Evolutionary conservation across 2,329 filamentous ascomycete genomes (phyloP).

Genomic region (Alternaria gansuensis): DNA sequence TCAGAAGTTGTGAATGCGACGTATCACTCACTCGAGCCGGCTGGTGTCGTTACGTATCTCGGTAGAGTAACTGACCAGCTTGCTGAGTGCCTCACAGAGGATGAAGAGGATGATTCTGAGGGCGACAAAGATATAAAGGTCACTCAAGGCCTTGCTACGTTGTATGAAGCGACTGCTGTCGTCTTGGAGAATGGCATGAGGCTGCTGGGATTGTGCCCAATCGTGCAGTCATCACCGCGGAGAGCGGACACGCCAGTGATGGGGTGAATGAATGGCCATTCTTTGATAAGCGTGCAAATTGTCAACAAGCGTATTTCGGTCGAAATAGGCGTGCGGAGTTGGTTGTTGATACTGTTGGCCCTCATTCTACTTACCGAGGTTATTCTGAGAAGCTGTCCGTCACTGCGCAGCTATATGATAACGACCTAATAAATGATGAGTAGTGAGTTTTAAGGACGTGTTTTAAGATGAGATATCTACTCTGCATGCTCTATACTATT

Average conservation of each 20-base stretch:
- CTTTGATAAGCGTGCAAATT: background rate
- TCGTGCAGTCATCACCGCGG: conserved; percentile 22
- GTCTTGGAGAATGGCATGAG: conserved; percentile 46
- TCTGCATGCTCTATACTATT: background rate
- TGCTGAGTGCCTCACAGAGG: conserved; percentile 33
- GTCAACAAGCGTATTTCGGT: background rate
- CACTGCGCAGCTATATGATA: background rate
- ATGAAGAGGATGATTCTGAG: conserved; percentile 23
- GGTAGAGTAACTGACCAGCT: conserved; percentile 39
- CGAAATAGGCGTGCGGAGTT: background rate
- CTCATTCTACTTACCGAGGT: background rate
- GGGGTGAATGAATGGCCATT: background rate
- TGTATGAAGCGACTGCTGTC: conserved; percentile 41
- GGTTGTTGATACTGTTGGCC: background rate
- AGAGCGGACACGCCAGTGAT: conserved; percentile 41
- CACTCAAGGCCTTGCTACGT: conserved; percentile 30
- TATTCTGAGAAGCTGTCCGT: background rate
- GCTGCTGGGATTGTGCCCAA: conserved; percentile 39
- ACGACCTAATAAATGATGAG: background rate
- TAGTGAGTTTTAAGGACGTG: background rate
- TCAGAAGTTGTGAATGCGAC: conserved; percentile 41
- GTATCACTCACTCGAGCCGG: conserved; percentile 41
- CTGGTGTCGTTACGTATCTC: conserved; percentile 43
- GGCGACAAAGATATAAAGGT: conserved; percentile 7
- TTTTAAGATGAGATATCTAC: background rate